Conservation (phyloP, 805 yeast genomes). For the Starmerella vitae region DNA sequence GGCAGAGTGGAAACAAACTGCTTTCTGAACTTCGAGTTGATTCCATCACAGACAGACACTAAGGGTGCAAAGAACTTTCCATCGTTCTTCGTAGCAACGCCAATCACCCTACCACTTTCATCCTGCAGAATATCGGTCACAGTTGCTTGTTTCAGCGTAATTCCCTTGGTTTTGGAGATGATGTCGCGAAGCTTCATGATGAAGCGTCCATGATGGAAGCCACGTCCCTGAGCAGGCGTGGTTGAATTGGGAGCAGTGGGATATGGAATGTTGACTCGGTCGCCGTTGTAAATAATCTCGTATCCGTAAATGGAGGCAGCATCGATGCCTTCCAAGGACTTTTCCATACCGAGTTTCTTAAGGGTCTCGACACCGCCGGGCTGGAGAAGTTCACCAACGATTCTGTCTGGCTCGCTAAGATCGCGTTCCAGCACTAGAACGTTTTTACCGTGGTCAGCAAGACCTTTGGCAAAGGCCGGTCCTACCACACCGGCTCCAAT, state of each 20-base stretch:
- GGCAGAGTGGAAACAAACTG: constrained; percentile 56
- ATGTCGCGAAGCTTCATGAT: constrained; percentile 59
- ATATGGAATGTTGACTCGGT: constrained; percentile 50
- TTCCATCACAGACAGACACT: constrained; percentile 82
- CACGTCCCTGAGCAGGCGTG: constrained; percentile 47
- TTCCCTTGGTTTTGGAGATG: constrained; percentile 57
- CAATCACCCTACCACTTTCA: constrained; percentile 45
- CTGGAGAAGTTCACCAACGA: constrained; percentile 93
- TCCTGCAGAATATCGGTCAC: constrained; percentile 48
- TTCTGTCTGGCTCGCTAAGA: constrained; percentile 85
- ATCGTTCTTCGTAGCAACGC: constrained; percentile 41
- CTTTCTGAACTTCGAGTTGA: constrained; percentile 81
- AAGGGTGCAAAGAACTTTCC: constrained; percentile 41
- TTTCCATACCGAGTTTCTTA: constrained; percentile 66
- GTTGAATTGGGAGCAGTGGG: constrained; percentile 29
- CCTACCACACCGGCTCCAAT: constrained; percentile 99
- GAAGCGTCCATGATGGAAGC: constrained; percentile 89
- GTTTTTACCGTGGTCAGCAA: constrained; percentile 79
- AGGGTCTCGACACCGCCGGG: constrained; percentile 91
- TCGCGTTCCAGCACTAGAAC: constrained; percentile 75
- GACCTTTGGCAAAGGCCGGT: constrained; percentile 77
- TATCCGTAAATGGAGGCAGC: constrained; percentile 74
- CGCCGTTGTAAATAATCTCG: constrained; percentile 53
- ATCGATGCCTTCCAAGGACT: constrained; percentile 58
- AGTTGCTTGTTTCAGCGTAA: constrained; percentile 68